Evolutionary conservation across 1,139 yeast species (phyloP).

Genomic region (Scheffersomyces quercinus): DNA sequence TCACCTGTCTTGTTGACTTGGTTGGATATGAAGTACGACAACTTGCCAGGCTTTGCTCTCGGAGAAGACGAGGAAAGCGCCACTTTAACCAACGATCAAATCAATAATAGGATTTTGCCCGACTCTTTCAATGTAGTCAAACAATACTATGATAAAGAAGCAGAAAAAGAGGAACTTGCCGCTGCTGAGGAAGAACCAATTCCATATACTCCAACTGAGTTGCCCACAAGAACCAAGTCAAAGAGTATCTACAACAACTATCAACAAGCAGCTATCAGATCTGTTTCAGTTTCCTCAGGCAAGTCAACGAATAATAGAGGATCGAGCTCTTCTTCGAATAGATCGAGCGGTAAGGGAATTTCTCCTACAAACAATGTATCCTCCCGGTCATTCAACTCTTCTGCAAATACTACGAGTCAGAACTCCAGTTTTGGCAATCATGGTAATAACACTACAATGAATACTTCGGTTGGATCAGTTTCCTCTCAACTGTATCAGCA

Average conservation of each 20-base stretch:
- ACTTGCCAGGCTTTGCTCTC: slow-evolving; percentile 22
- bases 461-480: no score
- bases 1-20: slow-evolving; percentile 31
- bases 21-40: slow-evolving; percentile 26
- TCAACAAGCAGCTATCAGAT: slow-evolving; percentile 16
- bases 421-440: no score
- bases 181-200: slow-evolving; percentile 8
- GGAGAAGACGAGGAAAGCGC: slow-evolving; percentile 3
- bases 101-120: slow-evolving; percentile 15
- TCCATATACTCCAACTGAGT: slow-evolving; percentile 6
- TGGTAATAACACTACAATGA: no score
- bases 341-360: no score
- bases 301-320: no score
- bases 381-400: no score
- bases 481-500: no score
- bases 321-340: no score
- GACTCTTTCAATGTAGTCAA: slow-evolving; percentile 16
- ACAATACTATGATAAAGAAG: slow-evolving; percentile 8
- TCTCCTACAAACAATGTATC: no score
- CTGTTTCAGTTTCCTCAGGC: background rate
- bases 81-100: slow-evolving; percentile 11
- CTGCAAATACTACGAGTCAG: no score
- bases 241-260: slow-evolving; percentile 23
- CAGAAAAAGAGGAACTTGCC: slow-evolving; percentile 6
- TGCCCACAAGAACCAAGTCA: slow-evolving; percentile 16